phyloP scores from a whole-genome alignment of 768 basidiomycete species.

The Macrolepiota dolichaula region DNA sequence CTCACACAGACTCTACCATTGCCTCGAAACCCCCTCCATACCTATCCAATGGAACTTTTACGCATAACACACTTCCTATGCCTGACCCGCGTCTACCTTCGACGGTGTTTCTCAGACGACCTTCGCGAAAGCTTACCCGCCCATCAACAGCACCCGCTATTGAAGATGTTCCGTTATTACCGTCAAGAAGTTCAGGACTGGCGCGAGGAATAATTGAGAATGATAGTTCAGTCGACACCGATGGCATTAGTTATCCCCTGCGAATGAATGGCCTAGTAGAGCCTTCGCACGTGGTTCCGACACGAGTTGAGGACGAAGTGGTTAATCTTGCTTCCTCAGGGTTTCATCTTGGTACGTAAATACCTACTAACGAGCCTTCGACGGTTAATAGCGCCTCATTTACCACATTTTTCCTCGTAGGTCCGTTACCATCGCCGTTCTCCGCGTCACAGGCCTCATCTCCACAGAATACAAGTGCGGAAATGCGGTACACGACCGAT shows the following conservation, averaged over 20 bases:
- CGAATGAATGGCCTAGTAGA: neutral
- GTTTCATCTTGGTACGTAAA: constrained; percentile 3
- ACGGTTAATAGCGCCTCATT: neutral
- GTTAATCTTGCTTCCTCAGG: neutral
- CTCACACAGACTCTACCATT: neutral
- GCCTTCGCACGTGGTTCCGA: neutral
- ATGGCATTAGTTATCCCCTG: neutral
- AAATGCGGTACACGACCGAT: constrained; percentile 9
- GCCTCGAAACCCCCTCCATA: neutral
- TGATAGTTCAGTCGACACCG: neutral
- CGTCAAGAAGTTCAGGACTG: constrained; percentile 29
- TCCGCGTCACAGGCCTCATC: constrained; percentile 10
- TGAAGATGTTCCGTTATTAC: constrained; percentile 39
- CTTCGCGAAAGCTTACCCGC: constrained; percentile 22
- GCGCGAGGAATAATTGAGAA: neutral
- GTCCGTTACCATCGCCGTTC: constrained; percentile 4
- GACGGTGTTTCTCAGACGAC: constrained; percentile 12
- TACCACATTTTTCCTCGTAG: neutral
- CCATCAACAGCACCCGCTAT: constrained; percentile 39
- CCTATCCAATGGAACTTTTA: neutral
- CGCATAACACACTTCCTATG: neutral
- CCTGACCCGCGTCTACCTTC: neutral
- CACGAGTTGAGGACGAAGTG: neutral
- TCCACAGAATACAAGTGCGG: neutral
- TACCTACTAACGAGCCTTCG: neutral